A percentile compares a stretch with the other conserved stretches of the same genome.
Evolutionary conservation across 2,329 filamentous ascomycete species (phyloP).

Genomic region (Microcyclosporella mali): DNA sequence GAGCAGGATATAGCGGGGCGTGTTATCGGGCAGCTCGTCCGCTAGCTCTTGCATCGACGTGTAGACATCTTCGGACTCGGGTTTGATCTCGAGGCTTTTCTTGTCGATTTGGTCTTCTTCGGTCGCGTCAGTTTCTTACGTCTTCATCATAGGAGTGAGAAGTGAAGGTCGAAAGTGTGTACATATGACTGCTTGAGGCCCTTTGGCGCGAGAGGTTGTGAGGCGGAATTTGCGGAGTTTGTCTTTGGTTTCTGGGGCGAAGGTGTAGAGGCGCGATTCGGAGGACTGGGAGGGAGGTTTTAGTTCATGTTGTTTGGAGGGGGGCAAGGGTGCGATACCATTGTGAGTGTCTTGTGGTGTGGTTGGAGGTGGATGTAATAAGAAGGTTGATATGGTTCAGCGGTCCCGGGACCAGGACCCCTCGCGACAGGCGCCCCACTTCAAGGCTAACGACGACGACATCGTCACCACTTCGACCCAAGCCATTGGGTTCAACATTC

Average conservation of each 20-base stretch:
- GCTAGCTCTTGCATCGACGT: slow-evolving; percentile 71
- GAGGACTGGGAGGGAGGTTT: slow-evolving; percentile 45
- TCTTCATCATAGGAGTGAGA: slow-evolving; percentile 1
- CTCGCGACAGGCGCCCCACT: no score
- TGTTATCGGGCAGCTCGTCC: slow-evolving; percentile 87
- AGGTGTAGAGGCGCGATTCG: slow-evolving; percentile 84
- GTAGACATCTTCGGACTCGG: slow-evolving; percentile 76
- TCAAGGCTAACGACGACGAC: no score
- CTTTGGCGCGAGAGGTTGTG: slow-evolving; percentile 76
- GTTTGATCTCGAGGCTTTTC: slow-evolving; percentile 79
- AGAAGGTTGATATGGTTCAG: no score
- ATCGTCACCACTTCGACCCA: not conserved
- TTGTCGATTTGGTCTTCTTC: slow-evolving; percentile 79
- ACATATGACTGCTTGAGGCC: slow-evolving; percentile 92
- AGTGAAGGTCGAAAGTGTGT: slow-evolving; percentile 41
- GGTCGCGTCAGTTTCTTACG: not conserved
- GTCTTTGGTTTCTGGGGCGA: slow-evolving; percentile 83
- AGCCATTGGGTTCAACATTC: no score
- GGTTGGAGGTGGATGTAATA: not conserved
- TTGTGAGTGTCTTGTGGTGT: not conserved
- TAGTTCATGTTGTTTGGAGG: no score
- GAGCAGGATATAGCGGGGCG: slow-evolving; percentile 80
- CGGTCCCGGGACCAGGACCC: no score
- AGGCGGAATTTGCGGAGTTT: slow-evolving; percentile 92
- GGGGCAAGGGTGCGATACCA: not conserved